A percentile compares a stretch with the other conserved stretches of the same genome.
These are phyloP conservation scores for Saturnispora silvae DNA, from an alignment of 805 yeast species.

Conservation along the genomic window DNA sequence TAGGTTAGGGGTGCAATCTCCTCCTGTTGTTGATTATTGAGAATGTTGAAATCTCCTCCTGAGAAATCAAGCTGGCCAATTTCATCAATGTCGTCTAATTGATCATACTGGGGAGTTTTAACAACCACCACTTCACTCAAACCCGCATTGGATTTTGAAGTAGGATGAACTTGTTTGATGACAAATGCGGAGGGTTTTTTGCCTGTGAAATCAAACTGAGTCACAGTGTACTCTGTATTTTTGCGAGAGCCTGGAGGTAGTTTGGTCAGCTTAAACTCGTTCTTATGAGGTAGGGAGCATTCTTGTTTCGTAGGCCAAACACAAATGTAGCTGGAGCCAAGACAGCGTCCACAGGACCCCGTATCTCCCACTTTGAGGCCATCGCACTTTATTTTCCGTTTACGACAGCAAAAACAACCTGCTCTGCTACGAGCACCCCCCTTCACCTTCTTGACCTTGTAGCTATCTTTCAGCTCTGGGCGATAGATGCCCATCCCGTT, in stretches of 20 bases:
- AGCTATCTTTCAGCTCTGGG: too few relatives aligned
- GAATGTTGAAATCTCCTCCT: too few relatives aligned
- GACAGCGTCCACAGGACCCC: slow-evolving; percentile 14
- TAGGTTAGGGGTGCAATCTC: not conserved
- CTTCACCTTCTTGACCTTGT: too few relatives aligned
- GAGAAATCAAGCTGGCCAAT: not conserved
- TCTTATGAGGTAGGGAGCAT: slow-evolving; percentile 13
- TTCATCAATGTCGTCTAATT: not conserved
- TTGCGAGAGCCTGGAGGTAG: slow-evolving; percentile 1
- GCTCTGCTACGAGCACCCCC: slow-evolving; percentile 8
- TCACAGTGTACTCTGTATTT: too few relatives aligned
- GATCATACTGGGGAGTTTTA: not conserved
- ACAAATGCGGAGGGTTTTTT: too few relatives aligned
- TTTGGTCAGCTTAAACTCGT: slow-evolving; percentile 13
- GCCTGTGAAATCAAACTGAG: too few relatives aligned
- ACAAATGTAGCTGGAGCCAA: slow-evolving; percentile 9
- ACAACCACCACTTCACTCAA: not conserved
- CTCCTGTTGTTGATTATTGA: not conserved
- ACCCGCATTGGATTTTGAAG: not conserved
- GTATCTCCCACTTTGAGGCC: slow-evolving; percentile 13
- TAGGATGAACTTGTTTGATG: not conserved
- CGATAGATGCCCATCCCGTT: too few relatives aligned
- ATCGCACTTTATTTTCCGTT: slow-evolving; percentile 20
- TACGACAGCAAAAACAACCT: slow-evolving; percentile 22
- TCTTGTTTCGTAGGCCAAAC: slow-evolving; percentile 15